phyloP scores from a whole-genome alignment of 75 land plant genomes.

The Adiantum capillusveneris region DNA sequence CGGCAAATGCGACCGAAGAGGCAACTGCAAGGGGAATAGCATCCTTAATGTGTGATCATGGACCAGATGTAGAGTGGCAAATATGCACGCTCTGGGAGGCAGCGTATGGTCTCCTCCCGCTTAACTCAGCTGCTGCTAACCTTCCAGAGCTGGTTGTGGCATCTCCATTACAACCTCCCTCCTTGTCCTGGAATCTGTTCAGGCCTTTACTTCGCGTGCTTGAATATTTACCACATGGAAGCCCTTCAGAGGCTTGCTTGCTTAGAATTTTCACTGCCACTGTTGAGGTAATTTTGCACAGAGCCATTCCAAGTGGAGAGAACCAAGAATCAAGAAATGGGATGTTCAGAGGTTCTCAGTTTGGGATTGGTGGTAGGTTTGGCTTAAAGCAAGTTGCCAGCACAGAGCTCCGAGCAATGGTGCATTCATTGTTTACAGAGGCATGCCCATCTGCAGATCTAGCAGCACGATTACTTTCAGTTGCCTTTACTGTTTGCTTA shows the following conservation, averaged over 20 bases:
- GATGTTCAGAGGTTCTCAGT: slow-evolving; percentile 19
- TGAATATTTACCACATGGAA: slow-evolving; percentile 81
- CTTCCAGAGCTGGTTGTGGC: slow-evolving; percentile 85
- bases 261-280: slow-evolving; percentile 89
- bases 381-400: slow-evolving; percentile 63
- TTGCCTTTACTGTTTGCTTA: slow-evolving; percentile 79
- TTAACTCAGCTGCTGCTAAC: slow-evolving; percentile 73
- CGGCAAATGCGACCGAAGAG: slow-evolving; percentile 66
- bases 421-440: slow-evolving; percentile 76
- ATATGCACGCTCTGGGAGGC: slow-evolving; percentile 96
- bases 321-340: slow-evolving; percentile 24
- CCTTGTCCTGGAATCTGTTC: slow-evolving; percentile 78
- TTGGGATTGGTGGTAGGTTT: slow-evolving; percentile 30
- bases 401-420: slow-evolving; percentile 83
- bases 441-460: slow-evolving; percentile 70
- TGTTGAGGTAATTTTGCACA: slow-evolving; percentile 69
- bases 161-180: slow-evolving; percentile 80
- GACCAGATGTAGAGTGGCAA: slow-evolving; percentile 94
- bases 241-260: slow-evolving; percentile 85
- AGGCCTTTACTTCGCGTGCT: slow-evolving; percentile 76
- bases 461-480: slow-evolving; percentile 75
- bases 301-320: slow-evolving; percentile 63
- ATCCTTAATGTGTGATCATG: slow-evolving; percentile 81
- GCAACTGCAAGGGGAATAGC: slow-evolving; percentile 94
- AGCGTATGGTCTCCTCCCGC: slow-evolving; percentile 89